phyloP scores from a whole-genome alignment of 345 rosid genomes.

The Combretum micranthum region DNA sequence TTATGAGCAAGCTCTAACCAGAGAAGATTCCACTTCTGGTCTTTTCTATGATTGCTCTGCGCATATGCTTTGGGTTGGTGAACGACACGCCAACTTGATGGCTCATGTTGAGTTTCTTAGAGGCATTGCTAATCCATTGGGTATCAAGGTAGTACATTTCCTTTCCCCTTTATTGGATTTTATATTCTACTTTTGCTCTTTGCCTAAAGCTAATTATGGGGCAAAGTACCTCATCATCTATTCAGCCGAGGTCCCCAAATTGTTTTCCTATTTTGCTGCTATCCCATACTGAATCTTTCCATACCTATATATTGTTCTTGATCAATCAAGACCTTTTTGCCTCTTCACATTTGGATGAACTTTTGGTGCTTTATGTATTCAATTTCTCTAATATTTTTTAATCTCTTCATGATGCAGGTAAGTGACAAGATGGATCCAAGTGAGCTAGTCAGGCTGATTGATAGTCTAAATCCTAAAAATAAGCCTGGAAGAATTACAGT shows the following conservation, averaged over 20 bases:
- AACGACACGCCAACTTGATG: conserved; percentile 74
- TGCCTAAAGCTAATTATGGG: too few relatives aligned
- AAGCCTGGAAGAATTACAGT: conserved; percentile 83
- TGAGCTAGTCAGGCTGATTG: conserved; percentile 75
- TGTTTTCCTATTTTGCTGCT: too few relatives aligned
- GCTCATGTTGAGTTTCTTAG: conserved; percentile 70
- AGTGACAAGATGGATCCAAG: conserved; percentile 92
- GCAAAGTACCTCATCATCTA: too few relatives aligned
- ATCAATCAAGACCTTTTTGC: too few relatives aligned
- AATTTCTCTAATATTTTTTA: too few relatives aligned
- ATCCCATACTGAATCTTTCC: too few relatives aligned
- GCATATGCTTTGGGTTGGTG: conserved; percentile 71
- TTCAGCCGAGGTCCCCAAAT: too few relatives aligned
- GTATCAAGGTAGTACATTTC: conserved; percentile 40
- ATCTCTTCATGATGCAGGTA: conserved; percentile 4
- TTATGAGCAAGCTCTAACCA: conserved; percentile 60
- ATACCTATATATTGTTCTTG: too few relatives aligned
- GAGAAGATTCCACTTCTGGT: conserved; percentile 67
- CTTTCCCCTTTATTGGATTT: too few relatives aligned
- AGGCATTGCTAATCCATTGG: conserved; percentile 72
- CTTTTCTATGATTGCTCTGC: conserved; percentile 69
- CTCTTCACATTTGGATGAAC: too few relatives aligned
- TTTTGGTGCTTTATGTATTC: too few relatives aligned
- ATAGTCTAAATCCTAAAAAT: conserved; percentile 75
- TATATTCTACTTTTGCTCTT: too few relatives aligned